phyloP scores from a whole-genome alignment of 2,329 filamentous ascomycete species.

The Stachybotrys echinatus region DNA sequence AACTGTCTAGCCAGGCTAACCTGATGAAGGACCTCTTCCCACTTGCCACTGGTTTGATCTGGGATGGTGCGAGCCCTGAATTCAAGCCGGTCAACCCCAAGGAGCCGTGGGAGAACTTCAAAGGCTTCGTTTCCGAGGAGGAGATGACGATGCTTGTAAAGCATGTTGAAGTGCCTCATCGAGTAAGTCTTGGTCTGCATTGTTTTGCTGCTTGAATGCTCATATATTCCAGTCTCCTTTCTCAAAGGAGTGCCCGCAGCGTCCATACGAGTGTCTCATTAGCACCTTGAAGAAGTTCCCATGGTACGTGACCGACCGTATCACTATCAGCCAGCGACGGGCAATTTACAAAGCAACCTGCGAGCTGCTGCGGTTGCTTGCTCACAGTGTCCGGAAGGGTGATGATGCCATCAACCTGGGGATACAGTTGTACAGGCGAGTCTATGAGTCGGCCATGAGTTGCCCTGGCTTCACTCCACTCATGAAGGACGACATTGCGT shows the following conservation, averaged over 20 bases:
- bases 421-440: conserved; percentile 45
- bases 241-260: conserved; percentile 55
- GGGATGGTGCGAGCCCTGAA: conserved; percentile 43
- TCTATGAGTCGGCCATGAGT: conserved; percentile 45
- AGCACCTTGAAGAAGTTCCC: conserved; percentile 59
- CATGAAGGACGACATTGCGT: conserved; percentile 57
- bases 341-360: conserved; percentile 45
- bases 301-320: conserved; percentile 51
- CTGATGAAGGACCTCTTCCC: conserved; percentile 62
- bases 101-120: conserved; percentile 48
- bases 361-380: conserved; percentile 42
- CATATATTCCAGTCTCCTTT: conserved; percentile 46
- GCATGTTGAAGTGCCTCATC: conserved; percentile 55
- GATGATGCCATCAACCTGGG: conserved; percentile 41
- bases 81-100: conserved; percentile 24
- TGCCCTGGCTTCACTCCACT: conserved; percentile 56
- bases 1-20: conserved; percentile 48
- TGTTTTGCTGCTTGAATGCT: neutral
- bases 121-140: conserved; percentile 55
- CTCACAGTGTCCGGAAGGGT: conserved; percentile 31
- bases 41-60: conserved; percentile 48
- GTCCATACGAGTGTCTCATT: conserved; percentile 61
- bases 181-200: conserved; percentile 40
- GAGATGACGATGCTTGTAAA: conserved; percentile 60
- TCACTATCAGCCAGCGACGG: conserved; percentile 53